These are phyloP conservation scores for Tetracladium setigerum DNA, from an alignment of 495 filamentous ascomycete genomes.

Conservation along the genomic window DNA sequence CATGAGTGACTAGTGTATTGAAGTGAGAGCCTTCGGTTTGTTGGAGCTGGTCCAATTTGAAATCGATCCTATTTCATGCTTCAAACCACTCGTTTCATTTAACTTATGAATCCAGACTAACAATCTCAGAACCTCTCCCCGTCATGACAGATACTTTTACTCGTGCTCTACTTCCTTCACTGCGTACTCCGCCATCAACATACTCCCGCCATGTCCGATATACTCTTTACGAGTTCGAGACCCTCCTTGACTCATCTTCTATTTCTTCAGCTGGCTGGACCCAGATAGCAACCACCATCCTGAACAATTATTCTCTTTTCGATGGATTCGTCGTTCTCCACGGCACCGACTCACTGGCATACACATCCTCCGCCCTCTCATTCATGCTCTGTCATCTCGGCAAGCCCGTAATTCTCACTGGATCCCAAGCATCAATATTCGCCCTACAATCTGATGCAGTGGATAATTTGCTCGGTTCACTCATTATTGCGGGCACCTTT, in stretches of 20 bases:
- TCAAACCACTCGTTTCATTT: not conserved
- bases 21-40: too few relatives aligned
- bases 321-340: constrained; percentile 96
- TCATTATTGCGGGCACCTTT: constrained; percentile 94
- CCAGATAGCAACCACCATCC: constrained; percentile 63
- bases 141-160: constrained; percentile 23
- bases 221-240: constrained; percentile 76
- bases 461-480: constrained; percentile 87
- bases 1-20: too few relatives aligned
- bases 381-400: constrained; percentile 93
- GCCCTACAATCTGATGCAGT: constrained; percentile 90
- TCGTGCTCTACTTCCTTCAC: constrained; percentile 41
- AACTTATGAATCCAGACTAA: not conserved
- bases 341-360: constrained; percentile 89
- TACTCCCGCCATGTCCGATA: constrained; percentile 83
- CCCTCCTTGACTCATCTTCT: constrained; percentile 84
- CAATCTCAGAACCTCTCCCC: constrained; percentile 13
- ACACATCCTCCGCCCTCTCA: constrained; percentile 84
- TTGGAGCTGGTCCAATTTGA: too few relatives aligned
- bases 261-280: constrained; percentile 90
- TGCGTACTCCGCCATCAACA: constrained; percentile 73
- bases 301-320: constrained; percentile 80
- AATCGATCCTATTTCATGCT: not conserved
- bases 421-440: constrained; percentile 87
- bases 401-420: constrained; percentile 87